These are phyloP conservation scores for Russula sp. DNA, from an alignment of 768 basidiomycete genomes.

Conservation along the genomic window DNA sequence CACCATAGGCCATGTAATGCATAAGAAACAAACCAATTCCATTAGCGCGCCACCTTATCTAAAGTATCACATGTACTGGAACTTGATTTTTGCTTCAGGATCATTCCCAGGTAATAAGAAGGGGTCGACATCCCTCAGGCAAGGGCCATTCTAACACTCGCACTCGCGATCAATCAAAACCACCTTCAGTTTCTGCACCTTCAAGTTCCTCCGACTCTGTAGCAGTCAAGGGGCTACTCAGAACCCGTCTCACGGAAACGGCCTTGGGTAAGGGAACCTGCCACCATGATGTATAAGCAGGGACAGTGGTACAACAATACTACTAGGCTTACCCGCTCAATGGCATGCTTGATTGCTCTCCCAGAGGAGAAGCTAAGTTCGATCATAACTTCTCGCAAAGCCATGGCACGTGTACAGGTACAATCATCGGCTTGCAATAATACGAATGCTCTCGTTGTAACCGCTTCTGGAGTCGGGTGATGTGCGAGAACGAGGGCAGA, in stretches of 20 bases:
- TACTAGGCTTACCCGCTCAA: not conserved
- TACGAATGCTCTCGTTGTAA: not conserved
- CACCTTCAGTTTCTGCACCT: too few relatives aligned
- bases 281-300: not conserved
- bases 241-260: not conserved
- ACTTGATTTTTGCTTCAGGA: not conserved
- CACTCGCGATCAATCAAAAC: not conserved
- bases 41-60: too few relatives aligned
- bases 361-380: not conserved
- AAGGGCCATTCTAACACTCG: not conserved
- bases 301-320: not conserved
- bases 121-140: not conserved
- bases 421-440: not conserved
- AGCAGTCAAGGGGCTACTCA: not conserved
- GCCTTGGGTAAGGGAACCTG: conserved; percentile 12
- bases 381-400: not conserved
- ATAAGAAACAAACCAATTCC: too few relatives aligned
- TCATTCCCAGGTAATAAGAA: not conserved
- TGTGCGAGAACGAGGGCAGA: not conserved
- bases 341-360: not conserved
- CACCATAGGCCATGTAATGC: too few relatives aligned
- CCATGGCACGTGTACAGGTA: too few relatives aligned
- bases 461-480: conserved; percentile 1
- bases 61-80: too few relatives aligned
- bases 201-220: too few relatives aligned